Conservation (phyloP, 768 basidiomycete genomes). For the Leccinum subgranulosum region DNA sequence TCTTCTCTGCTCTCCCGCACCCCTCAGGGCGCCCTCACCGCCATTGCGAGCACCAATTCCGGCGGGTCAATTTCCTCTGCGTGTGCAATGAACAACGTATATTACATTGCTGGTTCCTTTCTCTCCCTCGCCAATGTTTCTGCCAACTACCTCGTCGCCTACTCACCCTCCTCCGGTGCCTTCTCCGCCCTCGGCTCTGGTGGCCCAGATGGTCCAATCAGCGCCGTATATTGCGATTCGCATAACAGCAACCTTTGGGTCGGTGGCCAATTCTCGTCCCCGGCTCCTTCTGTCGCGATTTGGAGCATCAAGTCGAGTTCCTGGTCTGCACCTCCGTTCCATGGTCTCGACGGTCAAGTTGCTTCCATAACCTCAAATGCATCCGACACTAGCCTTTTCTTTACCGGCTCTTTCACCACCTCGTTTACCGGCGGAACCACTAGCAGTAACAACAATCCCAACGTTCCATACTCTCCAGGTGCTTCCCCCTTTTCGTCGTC, state of each 20-base stretch:
- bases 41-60: slow-evolving; percentile 71
- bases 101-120: slow-evolving; percentile 87
- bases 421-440: slow-evolving; percentile 55
- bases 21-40: slow-evolving; percentile 60
- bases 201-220: slow-evolving; percentile 75
- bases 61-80: slow-evolving; percentile 77
- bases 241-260: slow-evolving; percentile 68
- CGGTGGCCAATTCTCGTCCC: slow-evolving; percentile 72
- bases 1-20: slow-evolving; percentile 70
- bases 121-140: slow-evolving; percentile 59
- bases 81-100: slow-evolving; percentile 62
- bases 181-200: slow-evolving; percentile 63
- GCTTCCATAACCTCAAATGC: slow-evolving; percentile 72
- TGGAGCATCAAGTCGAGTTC: slow-evolving; percentile 60
- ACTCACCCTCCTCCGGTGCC: slow-evolving; percentile 52
- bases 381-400: slow-evolving; percentile 72
- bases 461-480: slow-evolving; percentile 76
- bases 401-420: slow-evolving; percentile 85
- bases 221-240: slow-evolving; percentile 74
- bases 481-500: slow-evolving; percentile 88
- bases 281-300: slow-evolving; percentile 63
- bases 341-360: slow-evolving; percentile 71
- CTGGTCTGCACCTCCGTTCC: slow-evolving; percentile 81
- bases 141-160: slow-evolving; percentile 74
- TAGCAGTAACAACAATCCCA: slow-evolving; percentile 72